Conservation (phyloP, 805 yeast species). For the Metschnikowia hibisci region DNA sequence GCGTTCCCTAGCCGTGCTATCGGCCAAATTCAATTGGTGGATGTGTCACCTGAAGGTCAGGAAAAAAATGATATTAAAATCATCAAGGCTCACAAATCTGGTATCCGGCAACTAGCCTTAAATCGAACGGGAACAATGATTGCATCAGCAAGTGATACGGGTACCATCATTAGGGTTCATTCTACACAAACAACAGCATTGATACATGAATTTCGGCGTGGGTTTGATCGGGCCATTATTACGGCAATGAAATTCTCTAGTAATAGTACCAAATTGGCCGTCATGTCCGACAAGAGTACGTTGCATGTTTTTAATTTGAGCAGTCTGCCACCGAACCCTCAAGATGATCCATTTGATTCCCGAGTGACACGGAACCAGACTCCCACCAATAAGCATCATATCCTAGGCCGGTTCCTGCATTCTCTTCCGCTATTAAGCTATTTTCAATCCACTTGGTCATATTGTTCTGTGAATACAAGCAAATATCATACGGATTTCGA, state of each 20-base stretch:
- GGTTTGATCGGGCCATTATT: conserved; percentile 78
- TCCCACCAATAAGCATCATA: conserved; percentile 55
- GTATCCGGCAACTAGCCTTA: conserved; percentile 58
- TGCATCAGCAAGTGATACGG: conserved; percentile 79
- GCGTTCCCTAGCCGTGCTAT: conserved; percentile 74
- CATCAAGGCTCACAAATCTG: conserved; percentile 72
- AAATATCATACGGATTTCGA: conserved; percentile 28
- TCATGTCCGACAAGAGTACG: conserved; percentile 84
- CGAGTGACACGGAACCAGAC: conserved; percentile 2
- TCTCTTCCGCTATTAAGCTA: conserved; percentile 61
- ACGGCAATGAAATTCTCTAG: conserved; percentile 84
- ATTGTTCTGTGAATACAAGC: conserved; percentile 63
- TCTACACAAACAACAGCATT: conserved; percentile 65
- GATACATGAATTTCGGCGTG: conserved; percentile 83
- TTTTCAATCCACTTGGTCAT: conserved; percentile 84
- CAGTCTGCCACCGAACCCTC: conserved; percentile 3
- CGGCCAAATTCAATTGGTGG: conserved; percentile 81
- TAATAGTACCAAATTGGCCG: conserved; percentile 71
- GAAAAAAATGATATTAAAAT: conserved; percentile 63
- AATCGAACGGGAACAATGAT: conserved; percentile 62
- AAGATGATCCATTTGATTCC: conserved; percentile 8
- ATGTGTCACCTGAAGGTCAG: conserved; percentile 61
- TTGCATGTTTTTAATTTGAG: conserved; percentile 72
- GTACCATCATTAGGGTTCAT: conserved; percentile 75
- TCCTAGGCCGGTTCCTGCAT: conserved; percentile 57